These are phyloP conservation scores for Miscanthus lutarioriparius DNA, from an alignment of 176 grass and related monocot species.

Conservation along the genomic window DNA sequence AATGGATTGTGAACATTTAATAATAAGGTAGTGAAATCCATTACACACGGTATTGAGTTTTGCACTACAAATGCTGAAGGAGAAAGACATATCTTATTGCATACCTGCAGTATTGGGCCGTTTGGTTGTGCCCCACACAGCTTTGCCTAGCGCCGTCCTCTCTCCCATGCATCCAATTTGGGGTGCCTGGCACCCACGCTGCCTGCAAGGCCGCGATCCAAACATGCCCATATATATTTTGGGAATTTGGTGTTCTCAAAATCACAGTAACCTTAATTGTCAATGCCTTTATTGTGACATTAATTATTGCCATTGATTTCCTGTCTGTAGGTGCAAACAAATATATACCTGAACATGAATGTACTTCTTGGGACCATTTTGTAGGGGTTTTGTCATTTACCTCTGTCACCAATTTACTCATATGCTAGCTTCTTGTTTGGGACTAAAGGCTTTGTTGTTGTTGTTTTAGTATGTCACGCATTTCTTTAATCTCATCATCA, in stretches of 20 bases:
- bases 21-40: conserved; percentile 30
- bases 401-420: background rate
- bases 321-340: conserved; percentile 11
- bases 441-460: background rate
- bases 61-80: background rate
- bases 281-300: background rate
- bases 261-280: conserved; percentile 1
- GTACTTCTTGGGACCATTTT: conserved; percentile 3
- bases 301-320: conserved; percentile 21
- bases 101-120: background rate
- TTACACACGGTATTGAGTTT: conserved; percentile 1
- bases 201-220: background rate
- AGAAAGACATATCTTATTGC: background rate
- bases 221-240: background rate
- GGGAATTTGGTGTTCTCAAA: background rate
- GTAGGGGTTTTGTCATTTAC: background rate
- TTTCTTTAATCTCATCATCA: conserved; percentile 26
- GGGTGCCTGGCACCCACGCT: background rate
- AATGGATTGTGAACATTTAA: conserved; percentile 33
- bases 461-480: conserved; percentile 7
- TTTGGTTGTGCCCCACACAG: background rate
- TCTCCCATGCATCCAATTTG: background rate
- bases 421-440: background rate
- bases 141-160: background rate
- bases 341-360: conserved; percentile 1